Evolutionary conservation across 306 rosid genomes (phyloP), one percentile per base, ranked within the genome.

Genomic region (Lathyrus tuberosus): DNA sequence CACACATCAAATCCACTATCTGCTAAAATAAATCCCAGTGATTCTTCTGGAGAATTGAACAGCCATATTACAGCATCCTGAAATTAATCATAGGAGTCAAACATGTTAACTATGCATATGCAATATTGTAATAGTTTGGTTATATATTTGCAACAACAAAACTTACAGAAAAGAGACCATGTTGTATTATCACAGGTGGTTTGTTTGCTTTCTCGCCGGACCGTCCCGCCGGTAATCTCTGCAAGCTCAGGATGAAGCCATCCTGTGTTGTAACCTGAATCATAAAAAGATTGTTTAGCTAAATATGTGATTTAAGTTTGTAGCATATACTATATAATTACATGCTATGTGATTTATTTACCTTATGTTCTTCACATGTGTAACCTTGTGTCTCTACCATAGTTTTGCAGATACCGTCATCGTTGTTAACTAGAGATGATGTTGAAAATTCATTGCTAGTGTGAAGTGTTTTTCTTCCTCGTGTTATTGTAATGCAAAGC

Each of bases 1-100:
- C 96, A 90, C 66, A 87, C 91, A 65, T 87, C 94, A 66, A 68
- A 90, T 4, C 94, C 96, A 52, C 78, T 73, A 26, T 87, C 91
- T 2, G 83, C 89, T 77, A 90, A 84, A 33, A 87, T 67, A 75
- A 87, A 87, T 62, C 83, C 89, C 65, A 90, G 10, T 4, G 96
- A 87, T 76, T 83, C 75, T 3, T 78, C 70, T 12, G 94, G 91
- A 67, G 88, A 74, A 18, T 85, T 83, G 31, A 81, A 56, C 43
- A 90, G 46, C 96, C 96, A 90, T 69, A 84, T 65, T 31, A 71
- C 11, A 8, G 82, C 85, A 79, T 85, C 88, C 94, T 88, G 82
- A 71, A 59, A 53, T 53, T 4, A 53, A 22, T 10, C 15, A 22
- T 22, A 53, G 31, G 33, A 10, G 60, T 53, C 60, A 53, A 53